Evolutionary conservation across 2,329 filamentous ascomycete genomes (phyloP).

Genomic region (Parastagonospora nodorum): DNA sequence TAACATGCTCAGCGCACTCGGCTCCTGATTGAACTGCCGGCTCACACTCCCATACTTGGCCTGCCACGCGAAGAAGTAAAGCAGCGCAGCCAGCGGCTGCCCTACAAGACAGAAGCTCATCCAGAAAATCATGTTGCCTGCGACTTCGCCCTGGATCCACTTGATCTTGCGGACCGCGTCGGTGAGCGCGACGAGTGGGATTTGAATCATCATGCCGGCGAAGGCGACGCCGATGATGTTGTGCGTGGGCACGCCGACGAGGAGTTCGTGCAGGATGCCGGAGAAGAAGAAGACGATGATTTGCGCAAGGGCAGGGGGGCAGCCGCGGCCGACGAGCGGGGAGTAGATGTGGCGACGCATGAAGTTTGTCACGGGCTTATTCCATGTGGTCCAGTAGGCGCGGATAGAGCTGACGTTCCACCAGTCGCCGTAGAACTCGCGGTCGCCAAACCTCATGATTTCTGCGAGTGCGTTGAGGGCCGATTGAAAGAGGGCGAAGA

Average conservation of each 20-base stretch:
- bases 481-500: conserved; percentile 95
- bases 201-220: conserved; percentile 88
- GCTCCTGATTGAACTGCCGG: conserved; percentile 30
- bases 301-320: conserved; percentile 72
- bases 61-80: conserved; percentile 99
- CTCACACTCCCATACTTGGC: conserved; percentile 90
- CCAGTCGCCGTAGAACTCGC: conserved; percentile 96
- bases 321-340: conserved; percentile 83
- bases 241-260: conserved; percentile 93
- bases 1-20: conserved; percentile 27
- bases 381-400: conserved; percentile 94
- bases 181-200: conserved; percentile 84
- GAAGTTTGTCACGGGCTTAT: conserved; percentile 95
- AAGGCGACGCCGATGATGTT: conserved; percentile 94
- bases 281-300: conserved; percentile 86
- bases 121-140: conserved; percentile 97
- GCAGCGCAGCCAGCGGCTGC: conserved; percentile 86
- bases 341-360: conserved; percentile 95
- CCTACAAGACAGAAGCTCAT: conserved; percentile 93
- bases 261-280: conserved; percentile 85
- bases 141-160: conserved; percentile 73
- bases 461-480: conserved; percentile 91
- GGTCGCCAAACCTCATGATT: conserved; percentile 85
- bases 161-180: conserved; percentile 78
- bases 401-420: conserved; percentile 86